A percentile compares a stretch with the other conserved stretches of the same genome.
Conservation (phyloP, 2,329 filamentous ascomycete genomes). For the Fusarium sp. region DNA sequence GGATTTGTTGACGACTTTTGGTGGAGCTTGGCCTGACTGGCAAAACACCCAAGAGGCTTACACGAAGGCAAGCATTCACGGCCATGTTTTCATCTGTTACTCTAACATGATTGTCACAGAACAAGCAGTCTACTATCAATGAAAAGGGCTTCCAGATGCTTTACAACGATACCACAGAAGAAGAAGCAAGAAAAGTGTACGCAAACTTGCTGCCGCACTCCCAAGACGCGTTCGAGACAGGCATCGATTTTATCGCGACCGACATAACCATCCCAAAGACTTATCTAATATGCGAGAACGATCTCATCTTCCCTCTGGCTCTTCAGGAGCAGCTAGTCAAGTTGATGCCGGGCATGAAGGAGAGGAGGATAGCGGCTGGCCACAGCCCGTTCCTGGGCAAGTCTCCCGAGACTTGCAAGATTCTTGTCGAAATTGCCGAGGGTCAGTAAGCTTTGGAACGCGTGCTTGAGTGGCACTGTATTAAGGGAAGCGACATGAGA, state of each 20-base stretch:
- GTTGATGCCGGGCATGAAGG: slow-evolving; percentile 3
- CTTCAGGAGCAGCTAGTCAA: slow-evolving; percentile 18
- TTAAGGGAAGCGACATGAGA: neutral
- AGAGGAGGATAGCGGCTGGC: slow-evolving; percentile 5
- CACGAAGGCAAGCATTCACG: neutral
- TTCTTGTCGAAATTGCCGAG: neutral
- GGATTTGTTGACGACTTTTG: slow-evolving; percentile 19
- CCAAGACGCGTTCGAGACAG: slow-evolving; percentile 21
- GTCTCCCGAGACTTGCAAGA: neutral
- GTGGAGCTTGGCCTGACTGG: slow-evolving; percentile 15
- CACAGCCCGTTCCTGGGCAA: slow-evolving; percentile 21
- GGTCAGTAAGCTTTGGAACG: neutral
- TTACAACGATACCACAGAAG: neutral
- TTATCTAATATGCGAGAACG: slow-evolving; percentile 17
- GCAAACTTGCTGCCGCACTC: slow-evolving; percentile 14
- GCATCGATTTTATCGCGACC: slow-evolving; percentile 13
- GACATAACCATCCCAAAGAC: slow-evolving; percentile 19
- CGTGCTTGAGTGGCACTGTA: neutral
- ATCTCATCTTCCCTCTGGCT: neutral
- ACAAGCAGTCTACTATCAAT: neutral
- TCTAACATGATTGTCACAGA: neutral
- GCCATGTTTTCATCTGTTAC: neutral
- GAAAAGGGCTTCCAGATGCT: neutral
- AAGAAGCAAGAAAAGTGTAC: neutral
- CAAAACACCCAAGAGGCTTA: slow-evolving; percentile 4